phyloP scores from a whole-genome alignment of 2,329 filamentous ascomycete species.

The Calonectria fujianensis region DNA sequence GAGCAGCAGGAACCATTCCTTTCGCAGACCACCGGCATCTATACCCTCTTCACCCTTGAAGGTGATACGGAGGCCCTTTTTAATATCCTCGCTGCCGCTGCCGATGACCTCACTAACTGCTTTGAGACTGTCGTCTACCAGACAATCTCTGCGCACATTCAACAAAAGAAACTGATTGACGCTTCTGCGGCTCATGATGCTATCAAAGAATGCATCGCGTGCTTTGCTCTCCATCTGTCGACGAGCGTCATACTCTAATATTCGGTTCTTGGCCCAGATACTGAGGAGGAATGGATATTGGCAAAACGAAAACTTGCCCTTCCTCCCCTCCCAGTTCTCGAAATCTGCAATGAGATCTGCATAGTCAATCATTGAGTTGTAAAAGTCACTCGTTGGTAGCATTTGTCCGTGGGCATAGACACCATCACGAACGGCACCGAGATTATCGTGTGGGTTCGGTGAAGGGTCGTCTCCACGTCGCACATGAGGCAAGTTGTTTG shows the following conservation, averaged over 20 bases:
- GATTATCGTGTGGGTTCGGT: slow-evolving; percentile 51
- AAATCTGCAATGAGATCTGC: slow-evolving; percentile 91
- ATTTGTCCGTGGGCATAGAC: slow-evolving; percentile 74
- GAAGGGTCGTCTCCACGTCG: slow-evolving; percentile 58
- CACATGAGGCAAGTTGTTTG: slow-evolving; percentile 77
- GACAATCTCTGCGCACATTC: slow-evolving; percentile 86
- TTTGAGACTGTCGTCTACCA: slow-evolving; percentile 91
- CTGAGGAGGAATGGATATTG: slow-evolving; percentile 95
- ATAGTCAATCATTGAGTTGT: slow-evolving; percentile 90
- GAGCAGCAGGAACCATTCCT: slow-evolving; percentile 95
- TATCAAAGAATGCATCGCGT: slow-evolving; percentile 92
- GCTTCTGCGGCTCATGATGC: slow-evolving; percentile 83
- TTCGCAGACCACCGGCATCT: slow-evolving; percentile 90
- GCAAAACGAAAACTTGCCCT: slow-evolving; percentile 88
- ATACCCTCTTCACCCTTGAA: slow-evolving; percentile 94
- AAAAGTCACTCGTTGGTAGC: slow-evolving; percentile 89
- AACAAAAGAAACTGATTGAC: slow-evolving; percentile 87
- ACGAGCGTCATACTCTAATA: slow-evolving; percentile 90
- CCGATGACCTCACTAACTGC: slow-evolving; percentile 90
- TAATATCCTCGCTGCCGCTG: slow-evolving; percentile 87
- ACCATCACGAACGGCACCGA: slow-evolving; percentile 49
- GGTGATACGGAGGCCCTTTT: slow-evolving; percentile 90
- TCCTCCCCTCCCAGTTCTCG: slow-evolving; percentile 87
- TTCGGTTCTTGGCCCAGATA: slow-evolving; percentile 93
- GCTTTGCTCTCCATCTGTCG: slow-evolving; percentile 93